Percentiles rank a stretch among this genome's conserved stretches.
Conservation (phyloP, 768 basidiomycete genomes). For the Pholiota molesta region DNA sequence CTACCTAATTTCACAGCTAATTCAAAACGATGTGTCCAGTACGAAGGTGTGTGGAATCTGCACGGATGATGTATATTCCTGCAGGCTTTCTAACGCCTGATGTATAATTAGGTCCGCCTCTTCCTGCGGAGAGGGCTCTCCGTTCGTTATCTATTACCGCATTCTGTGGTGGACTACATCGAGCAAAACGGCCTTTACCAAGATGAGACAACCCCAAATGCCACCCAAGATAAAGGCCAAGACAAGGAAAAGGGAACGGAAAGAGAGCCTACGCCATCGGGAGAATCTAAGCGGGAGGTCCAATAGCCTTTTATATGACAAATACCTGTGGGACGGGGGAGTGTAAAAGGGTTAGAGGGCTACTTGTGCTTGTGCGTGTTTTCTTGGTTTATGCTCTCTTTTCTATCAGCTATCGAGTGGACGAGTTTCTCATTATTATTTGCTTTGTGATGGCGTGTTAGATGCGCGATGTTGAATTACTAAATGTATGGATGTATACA, state of each 20-base stretch:
- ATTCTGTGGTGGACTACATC: constrained; percentile 93
- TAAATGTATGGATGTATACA: constrained; percentile 10
- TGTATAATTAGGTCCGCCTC: constrained; percentile 51
- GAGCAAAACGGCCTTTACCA: constrained; percentile 78
- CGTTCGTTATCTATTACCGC: constrained; percentile 88
- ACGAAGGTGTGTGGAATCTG: constrained; percentile 65
- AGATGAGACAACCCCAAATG: constrained; percentile 50
- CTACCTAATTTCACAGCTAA: constrained; percentile 89
- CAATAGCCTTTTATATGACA: background rate
- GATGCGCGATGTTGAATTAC: constrained; percentile 5
- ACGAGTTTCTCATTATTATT: background rate
- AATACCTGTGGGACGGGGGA: background rate
- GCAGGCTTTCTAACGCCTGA: background rate
- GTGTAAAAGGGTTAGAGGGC: background rate
- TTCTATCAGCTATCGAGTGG: background rate
- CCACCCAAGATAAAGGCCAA: constrained; percentile 42
- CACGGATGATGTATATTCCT: background rate
- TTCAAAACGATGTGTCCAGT: constrained; percentile 96
- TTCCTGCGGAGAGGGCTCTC: constrained; percentile 81
- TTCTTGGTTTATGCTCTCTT: background rate
- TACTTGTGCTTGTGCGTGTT: background rate
- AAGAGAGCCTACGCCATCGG: background rate
- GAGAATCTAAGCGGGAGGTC: constrained; percentile 5
- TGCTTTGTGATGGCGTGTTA: background rate
- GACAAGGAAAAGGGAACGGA: constrained; percentile 20